These are phyloP conservation scores for Solanum bulbocastanum DNA, from an alignment of 257 asterid species.

Conservation along the genomic window DNA sequence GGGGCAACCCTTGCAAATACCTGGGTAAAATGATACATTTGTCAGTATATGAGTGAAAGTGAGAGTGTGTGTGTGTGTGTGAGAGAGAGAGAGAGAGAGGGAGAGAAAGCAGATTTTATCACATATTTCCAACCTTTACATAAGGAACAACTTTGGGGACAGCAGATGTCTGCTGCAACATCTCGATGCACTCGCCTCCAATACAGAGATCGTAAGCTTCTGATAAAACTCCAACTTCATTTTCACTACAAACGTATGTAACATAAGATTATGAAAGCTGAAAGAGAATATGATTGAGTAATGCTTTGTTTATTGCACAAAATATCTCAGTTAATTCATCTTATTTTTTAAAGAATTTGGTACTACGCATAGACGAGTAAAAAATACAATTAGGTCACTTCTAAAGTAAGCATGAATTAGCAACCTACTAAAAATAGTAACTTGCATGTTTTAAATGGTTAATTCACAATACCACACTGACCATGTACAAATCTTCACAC, in stretches of 20 bases:
- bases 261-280: slow-evolving; percentile 8
- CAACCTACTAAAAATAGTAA: not conserved
- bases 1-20: slow-evolving; percentile 99
- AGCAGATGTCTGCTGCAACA: slow-evolving; percentile 78
- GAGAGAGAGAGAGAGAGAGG: not conserved
- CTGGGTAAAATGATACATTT: slow-evolving; percentile 21
- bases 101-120: not conserved
- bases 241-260: slow-evolving; percentile 29
- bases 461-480: not conserved
- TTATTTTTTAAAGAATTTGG: not conserved
- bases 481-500: not conserved
- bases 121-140: slow-evolving; percentile 53
- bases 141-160: slow-evolving; percentile 80
- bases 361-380: not conserved
- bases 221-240: slow-evolving; percentile 74
- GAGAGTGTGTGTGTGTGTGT: not conserved
- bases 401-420: not conserved
- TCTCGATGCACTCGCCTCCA: slow-evolving; percentile 91
- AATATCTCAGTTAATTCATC: not conserved
- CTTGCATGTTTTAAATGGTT: not conserved
- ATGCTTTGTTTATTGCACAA: not conserved
- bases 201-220: slow-evolving; percentile 83
- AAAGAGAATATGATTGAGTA: not conserved
- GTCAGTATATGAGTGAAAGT: not conserved
- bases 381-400: not conserved